A percentile compares a stretch with the other conserved stretches of the same genome.
phyloP scores from a whole-genome alignment of 495 filamentous ascomycete species.

The Hypoxylon trugodes region DNA sequence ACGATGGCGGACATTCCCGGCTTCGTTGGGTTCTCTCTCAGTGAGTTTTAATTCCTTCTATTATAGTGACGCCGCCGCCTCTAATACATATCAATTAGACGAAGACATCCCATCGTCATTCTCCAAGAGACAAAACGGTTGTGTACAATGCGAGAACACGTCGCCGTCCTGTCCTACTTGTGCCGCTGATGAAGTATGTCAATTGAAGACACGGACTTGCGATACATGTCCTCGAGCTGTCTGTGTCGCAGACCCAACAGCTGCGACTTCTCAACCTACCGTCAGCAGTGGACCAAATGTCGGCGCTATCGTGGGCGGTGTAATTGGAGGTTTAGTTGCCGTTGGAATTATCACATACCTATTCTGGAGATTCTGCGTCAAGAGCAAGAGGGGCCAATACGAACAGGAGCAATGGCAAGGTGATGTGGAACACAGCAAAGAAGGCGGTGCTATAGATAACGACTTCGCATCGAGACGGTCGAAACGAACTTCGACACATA shows the following conservation, averaged over 20 bases:
- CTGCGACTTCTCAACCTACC: slow-evolving; percentile 21
- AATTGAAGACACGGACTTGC: slow-evolving; percentile 49
- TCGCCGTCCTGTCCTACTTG: slow-evolving; percentile 63
- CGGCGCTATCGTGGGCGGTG: slow-evolving; percentile 85
- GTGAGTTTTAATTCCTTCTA: slow-evolving; percentile 34
- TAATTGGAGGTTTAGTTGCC: slow-evolving; percentile 76
- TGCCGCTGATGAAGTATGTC: slow-evolving; percentile 45
- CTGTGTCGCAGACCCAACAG: slow-evolving; percentile 48
- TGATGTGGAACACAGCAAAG: slow-evolving; percentile 58
- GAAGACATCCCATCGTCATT: slow-evolving; percentile 36
- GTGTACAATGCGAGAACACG: slow-evolving; percentile 39
- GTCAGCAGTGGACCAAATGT: slow-evolving; percentile 64
- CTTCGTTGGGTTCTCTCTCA: slow-evolving; percentile 43
- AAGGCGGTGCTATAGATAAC: slow-evolving; percentile 61
- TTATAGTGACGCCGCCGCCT: neutral
- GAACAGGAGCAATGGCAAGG: slow-evolving; percentile 62
- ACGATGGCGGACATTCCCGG: slow-evolving; percentile 44
- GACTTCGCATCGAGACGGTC: slow-evolving; percentile 69
- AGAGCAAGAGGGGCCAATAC: slow-evolving; percentile 73
- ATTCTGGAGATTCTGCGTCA: slow-evolving; percentile 87
- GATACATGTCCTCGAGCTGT: slow-evolving; percentile 49
- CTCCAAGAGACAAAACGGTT: slow-evolving; percentile 42
- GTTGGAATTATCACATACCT: slow-evolving; percentile 77
- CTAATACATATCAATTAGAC: slow-evolving; percentile 32
- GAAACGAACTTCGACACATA: slow-evolving; percentile 81